These are phyloP conservation scores for Podospora pseudopauciseta DNA, from an alignment of 495 filamentous ascomycete genomes.

Conservation along the genomic window DNA sequence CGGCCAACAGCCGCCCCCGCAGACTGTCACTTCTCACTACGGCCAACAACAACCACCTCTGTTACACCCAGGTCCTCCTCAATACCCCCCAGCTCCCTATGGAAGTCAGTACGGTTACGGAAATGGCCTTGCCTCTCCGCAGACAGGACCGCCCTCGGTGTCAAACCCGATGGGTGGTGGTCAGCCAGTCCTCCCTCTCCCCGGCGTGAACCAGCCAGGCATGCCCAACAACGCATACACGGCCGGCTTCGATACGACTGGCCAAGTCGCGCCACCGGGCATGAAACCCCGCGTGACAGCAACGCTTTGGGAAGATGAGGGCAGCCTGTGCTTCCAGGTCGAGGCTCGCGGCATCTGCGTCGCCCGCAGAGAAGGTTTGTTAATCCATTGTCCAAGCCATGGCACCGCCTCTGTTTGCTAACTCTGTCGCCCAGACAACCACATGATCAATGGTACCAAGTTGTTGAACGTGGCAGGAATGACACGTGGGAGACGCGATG, in stretches of 20 bases:
- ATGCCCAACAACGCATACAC: slow-evolving; percentile 48
- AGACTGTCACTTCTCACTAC: slow-evolving; percentile 74
- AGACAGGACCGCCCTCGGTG: slow-evolving; percentile 62
- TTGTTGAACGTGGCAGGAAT: slow-evolving; percentile 95
- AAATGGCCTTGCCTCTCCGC: slow-evolving; percentile 72
- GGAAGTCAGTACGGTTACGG: slow-evolving; percentile 66
- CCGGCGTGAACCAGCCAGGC: slow-evolving; percentile 51
- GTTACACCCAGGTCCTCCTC: slow-evolving; percentile 70
- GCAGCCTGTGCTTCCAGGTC: slow-evolving; percentile 95
- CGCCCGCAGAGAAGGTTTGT: slow-evolving; percentile 84
- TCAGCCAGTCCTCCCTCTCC: slow-evolving; percentile 64
- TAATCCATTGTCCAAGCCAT: not conserved
- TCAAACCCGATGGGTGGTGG: slow-evolving; percentile 60
- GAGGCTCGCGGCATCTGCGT: slow-evolving; percentile 96
- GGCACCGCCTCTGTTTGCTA: not conserved
- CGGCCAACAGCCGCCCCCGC: slow-evolving; percentile 72
- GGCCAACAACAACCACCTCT: slow-evolving; percentile 75
- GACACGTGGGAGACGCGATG: slow-evolving; percentile 92
- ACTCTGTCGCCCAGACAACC: slow-evolving; percentile 64
- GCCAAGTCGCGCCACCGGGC: slow-evolving; percentile 91
- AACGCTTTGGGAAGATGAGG: slow-evolving; percentile 97
- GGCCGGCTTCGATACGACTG: slow-evolving; percentile 76
- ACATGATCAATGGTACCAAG: slow-evolving; percentile 99
- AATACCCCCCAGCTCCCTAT: slow-evolving; percentile 61
- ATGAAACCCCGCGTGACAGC: slow-evolving; percentile 98